phyloP scores from a whole-genome alignment of 1,139 yeast species.

The Oligophagozyma castellii region DNA sequence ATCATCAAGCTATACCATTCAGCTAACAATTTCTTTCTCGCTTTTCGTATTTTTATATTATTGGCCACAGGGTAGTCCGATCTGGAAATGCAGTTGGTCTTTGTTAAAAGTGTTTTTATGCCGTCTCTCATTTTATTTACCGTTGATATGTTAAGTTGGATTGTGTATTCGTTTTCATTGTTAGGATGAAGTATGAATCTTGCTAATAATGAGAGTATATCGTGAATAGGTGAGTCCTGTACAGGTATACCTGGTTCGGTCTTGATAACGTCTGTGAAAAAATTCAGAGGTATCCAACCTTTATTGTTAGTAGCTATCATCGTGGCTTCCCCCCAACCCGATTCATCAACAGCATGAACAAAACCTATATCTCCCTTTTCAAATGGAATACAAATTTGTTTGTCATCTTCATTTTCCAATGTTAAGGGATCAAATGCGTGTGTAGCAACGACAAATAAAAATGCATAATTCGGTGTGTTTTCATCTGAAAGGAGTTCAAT shows the following conservation, averaged over 20 bases:
- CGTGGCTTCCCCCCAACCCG: constrained; percentile 98
- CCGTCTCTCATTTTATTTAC: constrained; percentile 68
- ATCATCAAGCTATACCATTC: constrained; percentile 86
- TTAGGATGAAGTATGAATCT: constrained; percentile 61
- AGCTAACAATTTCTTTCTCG: constrained; percentile 69
- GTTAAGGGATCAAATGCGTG: constrained; percentile 69
- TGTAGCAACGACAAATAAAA: constrained; percentile 37
- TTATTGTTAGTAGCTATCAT: constrained; percentile 53
- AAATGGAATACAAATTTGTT: constrained; percentile 74
- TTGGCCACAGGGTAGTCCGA: constrained; percentile 65
- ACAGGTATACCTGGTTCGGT: no score
- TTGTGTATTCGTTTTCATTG: constrained; percentile 24
- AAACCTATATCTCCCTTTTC: constrained; percentile 70
- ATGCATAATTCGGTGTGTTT: constrained; percentile 18
- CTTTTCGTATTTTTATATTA: constrained; percentile 53
- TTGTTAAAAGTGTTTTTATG: constrained; percentile 58
- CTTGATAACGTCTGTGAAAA: constrained; percentile 53
- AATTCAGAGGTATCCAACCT: constrained; percentile 97
- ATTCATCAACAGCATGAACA: constrained; percentile 77
- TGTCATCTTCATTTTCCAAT: constrained; percentile 49
- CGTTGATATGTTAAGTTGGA: constrained; percentile 22
- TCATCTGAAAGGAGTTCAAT: constrained; percentile 11
- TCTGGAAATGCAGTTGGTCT: constrained; percentile 74
- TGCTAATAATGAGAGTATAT: constrained; percentile 58
- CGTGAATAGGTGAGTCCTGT: constrained; percentile 1